Evolutionary conservation across 805 yeast genomes (phyloP), one percentile per base, ranked within the genome.

Genomic region (Hanseniaspora mollemarum): DNA sequence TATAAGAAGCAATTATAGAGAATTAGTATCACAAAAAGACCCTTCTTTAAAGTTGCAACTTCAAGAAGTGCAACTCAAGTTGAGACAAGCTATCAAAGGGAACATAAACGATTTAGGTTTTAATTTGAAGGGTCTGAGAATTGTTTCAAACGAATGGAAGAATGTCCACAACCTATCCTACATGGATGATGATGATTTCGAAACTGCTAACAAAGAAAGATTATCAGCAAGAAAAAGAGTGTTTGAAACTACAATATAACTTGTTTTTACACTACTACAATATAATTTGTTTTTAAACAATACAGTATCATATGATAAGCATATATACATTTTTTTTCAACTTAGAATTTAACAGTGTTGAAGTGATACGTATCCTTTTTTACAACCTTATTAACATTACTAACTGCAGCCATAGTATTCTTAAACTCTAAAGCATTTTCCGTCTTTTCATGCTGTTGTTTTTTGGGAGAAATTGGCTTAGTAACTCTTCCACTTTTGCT

Each of bases 91-190:
- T 49, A 68, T 92, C 48, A 66, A 67, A 43, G 58, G 62, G 2
- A 77, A 77, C 19, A 69, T 75, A 15, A 70, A 73, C 42, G 81
- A 76, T 53, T 71, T 92, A 42, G 97, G 96, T 9, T 81, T 75
- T 69, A 92, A 92, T 60, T 71, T 86, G 18, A 88, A 84, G 54
- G 96, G 95, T 3, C 70, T 92, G 63, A 77, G 75, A 57, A 83
- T 77, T 58, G 65, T 84, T 54, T 80, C 78, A 61, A 76, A 73
- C 40, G 87, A 83, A 64, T 88, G 96, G 95, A 77, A 78, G 53
- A 65, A 80, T 60, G 73, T 71, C 39, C 97, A 90, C 62, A 79
- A 74, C 57, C 71, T 75, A 31, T 87, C 82, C 61, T 87, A 79
- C 60, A 73, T 77, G 43, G 52, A 49, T 29, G 51, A 48, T 19